phyloP scores from a whole-genome alignment of 441 rosid genomes.

The Euphorbia schlechtendalii region DNA sequence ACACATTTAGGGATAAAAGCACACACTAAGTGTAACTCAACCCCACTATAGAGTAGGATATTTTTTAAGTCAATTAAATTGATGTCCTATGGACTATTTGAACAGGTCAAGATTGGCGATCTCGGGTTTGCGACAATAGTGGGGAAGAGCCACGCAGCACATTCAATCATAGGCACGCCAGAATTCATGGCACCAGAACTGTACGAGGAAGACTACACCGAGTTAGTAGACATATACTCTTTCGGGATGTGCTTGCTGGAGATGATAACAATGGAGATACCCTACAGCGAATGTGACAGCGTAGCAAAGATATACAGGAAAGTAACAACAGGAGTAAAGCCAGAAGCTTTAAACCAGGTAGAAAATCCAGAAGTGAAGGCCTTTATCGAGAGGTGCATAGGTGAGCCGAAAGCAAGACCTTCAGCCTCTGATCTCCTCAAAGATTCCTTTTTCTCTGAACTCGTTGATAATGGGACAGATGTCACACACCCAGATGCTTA shows the following conservation, averaged over 20 bases:
- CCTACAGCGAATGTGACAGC: slow-evolving; percentile 67
- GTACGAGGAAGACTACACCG: slow-evolving; percentile 77
- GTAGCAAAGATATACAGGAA: slow-evolving; percentile 73
- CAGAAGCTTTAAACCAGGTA: slow-evolving; percentile 42
- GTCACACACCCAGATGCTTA: slow-evolving; percentile 14
- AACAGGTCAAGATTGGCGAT: slow-evolving; percentile 72
- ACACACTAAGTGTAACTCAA: neutral
- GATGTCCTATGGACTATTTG: slow-evolving; percentile 5
- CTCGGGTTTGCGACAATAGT: slow-evolving; percentile 72
- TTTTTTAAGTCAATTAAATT: slow-evolving; percentile 1
- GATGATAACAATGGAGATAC: slow-evolving; percentile 73
- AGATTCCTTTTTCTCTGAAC: slow-evolving; percentile 57
- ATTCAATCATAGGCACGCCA: slow-evolving; percentile 65
- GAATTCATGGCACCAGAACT: slow-evolving; percentile 93
- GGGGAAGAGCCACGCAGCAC: slow-evolving; percentile 65
- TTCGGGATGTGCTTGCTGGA: slow-evolving; percentile 83
- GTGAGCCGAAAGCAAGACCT: slow-evolving; percentile 53
- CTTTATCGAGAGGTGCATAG: slow-evolving; percentile 58
- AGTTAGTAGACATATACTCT: slow-evolving; percentile 71
- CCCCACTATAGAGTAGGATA: neutral
- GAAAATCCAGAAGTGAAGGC: slow-evolving; percentile 45
- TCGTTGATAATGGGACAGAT: slow-evolving; percentile 31
- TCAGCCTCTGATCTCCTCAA: slow-evolving; percentile 59
- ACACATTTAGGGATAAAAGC: neutral
- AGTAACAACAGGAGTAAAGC: slow-evolving; percentile 53